A percentile compares a stretch with the other conserved stretches of the same genome.
phyloP scores from a whole-genome alignment of 768 basidiomycete genomes.

The Leucocoprinus leucothites region DNA sequence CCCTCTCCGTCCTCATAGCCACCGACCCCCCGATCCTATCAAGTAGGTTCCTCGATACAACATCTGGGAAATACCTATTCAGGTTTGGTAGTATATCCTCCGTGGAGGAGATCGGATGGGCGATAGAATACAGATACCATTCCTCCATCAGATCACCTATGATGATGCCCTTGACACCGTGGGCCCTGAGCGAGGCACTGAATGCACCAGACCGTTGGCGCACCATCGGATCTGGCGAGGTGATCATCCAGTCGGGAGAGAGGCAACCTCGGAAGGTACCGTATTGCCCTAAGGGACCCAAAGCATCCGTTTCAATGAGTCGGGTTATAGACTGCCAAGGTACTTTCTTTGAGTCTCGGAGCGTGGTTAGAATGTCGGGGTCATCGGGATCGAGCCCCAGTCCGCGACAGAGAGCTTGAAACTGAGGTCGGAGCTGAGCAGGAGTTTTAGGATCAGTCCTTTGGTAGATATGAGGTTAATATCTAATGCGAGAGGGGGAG shows the following conservation, averaged over 20 bases:
- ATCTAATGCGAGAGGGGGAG: neutral
- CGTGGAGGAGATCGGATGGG: slow-evolving; percentile 50
- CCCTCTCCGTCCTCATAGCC: slow-evolving; percentile 28
- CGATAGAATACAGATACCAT: slow-evolving; percentile 76
- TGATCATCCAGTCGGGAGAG: slow-evolving; percentile 56
- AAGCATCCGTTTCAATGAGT: slow-evolving; percentile 53
- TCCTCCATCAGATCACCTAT: slow-evolving; percentile 73
- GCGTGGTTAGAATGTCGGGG: slow-evolving; percentile 42
- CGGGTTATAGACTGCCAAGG: slow-evolving; percentile 49
- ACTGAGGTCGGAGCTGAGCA: slow-evolving; percentile 56
- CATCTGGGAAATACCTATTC: slow-evolving; percentile 54
- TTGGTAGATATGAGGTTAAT: too few species aligned
- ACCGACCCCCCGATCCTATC: slow-evolving; percentile 39
- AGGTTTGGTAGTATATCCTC: slow-evolving; percentile 57
- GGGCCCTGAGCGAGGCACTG: slow-evolving; percentile 47
- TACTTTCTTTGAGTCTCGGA: slow-evolving; percentile 47
- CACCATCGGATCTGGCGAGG: slow-evolving; percentile 54
- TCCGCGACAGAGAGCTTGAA: slow-evolving; percentile 55
- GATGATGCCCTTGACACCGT: slow-evolving; percentile 58
- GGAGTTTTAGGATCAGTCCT: slow-evolving; percentile 61
- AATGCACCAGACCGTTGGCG: slow-evolving; percentile 66
- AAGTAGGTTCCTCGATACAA: slow-evolving; percentile 44
- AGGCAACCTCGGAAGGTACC: slow-evolving; percentile 71
- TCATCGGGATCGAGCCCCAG: slow-evolving; percentile 53
- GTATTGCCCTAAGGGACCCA: slow-evolving; percentile 53